Evolutionary conservation across 2,329 filamentous ascomycete genomes (phyloP), one percentile per base, ranked within the genome.

Genomic region (Colletotrichum simmondsii): DNA sequence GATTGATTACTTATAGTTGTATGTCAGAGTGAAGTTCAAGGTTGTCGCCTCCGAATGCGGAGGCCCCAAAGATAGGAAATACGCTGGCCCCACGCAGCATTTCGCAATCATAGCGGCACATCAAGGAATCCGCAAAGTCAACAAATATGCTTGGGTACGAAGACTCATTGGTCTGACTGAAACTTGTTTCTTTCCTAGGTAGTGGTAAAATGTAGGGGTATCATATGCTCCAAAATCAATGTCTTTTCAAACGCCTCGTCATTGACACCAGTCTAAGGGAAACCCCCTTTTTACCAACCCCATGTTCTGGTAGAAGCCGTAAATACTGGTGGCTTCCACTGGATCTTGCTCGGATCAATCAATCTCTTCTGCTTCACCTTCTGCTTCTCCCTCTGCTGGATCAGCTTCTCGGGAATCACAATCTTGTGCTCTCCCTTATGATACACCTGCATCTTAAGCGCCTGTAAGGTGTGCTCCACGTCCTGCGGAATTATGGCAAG

Each of bases 401-500:
- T 87, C 64, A 98, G 89, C 72, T 94, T 92, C 75, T 97, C 93
- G 0, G 96, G 95, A 37, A 99, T 88, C 28, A 98, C 95, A 77
- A 99, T 94, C 81, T 98, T 96, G 87, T 98, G 97, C 80, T 98
- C 95, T 76, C 95, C 95, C 87, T 97, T 97, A 78, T 95, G 95
- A 80, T 98, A 98, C 58, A 97, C 90, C 80, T 98, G 90, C 94
- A 99, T 97, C 81, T 96, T 97, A 73, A 98, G 87, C 69, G 95
- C 95, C 80, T 98, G 95, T 64, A 99, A 84, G 0, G 97, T 98
- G 81, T 98, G 95, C 82, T 98, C 92, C 16, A 99, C 96, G 81
- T 99, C 97, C 78, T 95, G 95, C 6, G 95, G 95, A n/a, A 96
- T 98, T 96, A 99, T 98, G 3, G 95, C 93, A 10, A 97, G 91